Base-by-base conservation (phyloP, 768 basidiomycete genomes). In the Serpula lacrymans region DNA sequence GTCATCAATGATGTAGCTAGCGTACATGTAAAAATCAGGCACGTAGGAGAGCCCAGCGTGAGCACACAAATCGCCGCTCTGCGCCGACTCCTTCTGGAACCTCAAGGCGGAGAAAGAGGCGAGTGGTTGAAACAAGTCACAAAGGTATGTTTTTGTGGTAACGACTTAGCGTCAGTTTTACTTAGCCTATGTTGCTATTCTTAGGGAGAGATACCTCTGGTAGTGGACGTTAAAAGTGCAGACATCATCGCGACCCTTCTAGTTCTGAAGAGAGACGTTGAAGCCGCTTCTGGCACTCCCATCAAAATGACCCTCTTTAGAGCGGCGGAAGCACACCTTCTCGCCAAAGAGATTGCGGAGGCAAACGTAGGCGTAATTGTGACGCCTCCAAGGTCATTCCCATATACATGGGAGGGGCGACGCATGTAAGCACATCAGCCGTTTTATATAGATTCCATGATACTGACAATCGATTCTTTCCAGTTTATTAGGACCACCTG, bases 11-110 rank as follows among this genome's bases (percentile, higher is more conserved):
- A 74, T 7, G 67, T 73, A 11, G 71, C 70, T 1, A 82, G 85
- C 0, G 54, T 90, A 5, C 86, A 89, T 52, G 63, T 83, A 47
- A 46, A 64, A 5, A 55, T 88, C 21, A 57, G 66, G 11, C 77
- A 75, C 49, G n/a, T n/a, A n/a, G 53, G 58, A 3, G 56, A 49
- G 3, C 65, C 71, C 1, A 83, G 82, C 42, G 69, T 83, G 32
- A 82, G 82, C 55, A 82, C 84, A 3, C 79, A 85, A 47, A 80
- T 88, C 38, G 79, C 74, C 3, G 67, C 72, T 11, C 64, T 88
- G 27, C 68, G 84, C 3, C 54, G 60, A 10, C 53, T 86, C 13
- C 67, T 88, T 12, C 51, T 68, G 3, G 66, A 64, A 8, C 46
- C 61, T 30, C 51, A 65, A 16, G 47, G 66, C 44, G 65, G 68